phyloP scores from a whole-genome alignment of 208 protist genomes.

The Wallacemonas sp. region DNA sequence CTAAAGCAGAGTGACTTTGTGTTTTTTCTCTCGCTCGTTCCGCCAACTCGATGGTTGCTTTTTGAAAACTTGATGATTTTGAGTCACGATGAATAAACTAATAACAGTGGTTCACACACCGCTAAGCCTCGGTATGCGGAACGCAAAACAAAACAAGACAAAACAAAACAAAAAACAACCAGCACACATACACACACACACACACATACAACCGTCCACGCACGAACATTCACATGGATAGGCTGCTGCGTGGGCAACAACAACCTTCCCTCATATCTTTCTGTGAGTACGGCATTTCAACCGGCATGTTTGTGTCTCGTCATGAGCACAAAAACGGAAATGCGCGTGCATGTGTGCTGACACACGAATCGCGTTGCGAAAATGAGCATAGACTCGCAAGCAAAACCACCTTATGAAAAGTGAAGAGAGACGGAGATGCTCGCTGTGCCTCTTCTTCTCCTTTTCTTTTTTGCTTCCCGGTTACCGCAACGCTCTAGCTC shows the following conservation, averaged over 20 bases:
- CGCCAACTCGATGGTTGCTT: constrained; percentile 4
- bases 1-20: not conserved
- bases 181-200: not conserved
- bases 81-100: constrained; percentile 9
- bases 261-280: no score
- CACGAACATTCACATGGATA: not conserved
- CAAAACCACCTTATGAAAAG: no score
- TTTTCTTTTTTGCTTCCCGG: not conserved
- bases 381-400: no score
- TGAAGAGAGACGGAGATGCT: not conserved
- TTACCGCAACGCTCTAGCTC: not conserved
- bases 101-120: constrained; percentile 7
- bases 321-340: no score
- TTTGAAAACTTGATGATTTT: not conserved
- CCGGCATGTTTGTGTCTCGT: no score
- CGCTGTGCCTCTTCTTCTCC: not conserved
- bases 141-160: not conserved
- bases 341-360: no score
- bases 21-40: not conserved
- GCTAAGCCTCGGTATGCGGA: not conserved
- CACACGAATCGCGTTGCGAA: no score
- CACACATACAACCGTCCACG: not conserved
- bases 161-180: not conserved
- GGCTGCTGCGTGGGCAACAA: no score
- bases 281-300: no score